Base-by-base conservation (phyloP, 768 basidiomycete genomes). In the Pholiota microspora region DNA sequence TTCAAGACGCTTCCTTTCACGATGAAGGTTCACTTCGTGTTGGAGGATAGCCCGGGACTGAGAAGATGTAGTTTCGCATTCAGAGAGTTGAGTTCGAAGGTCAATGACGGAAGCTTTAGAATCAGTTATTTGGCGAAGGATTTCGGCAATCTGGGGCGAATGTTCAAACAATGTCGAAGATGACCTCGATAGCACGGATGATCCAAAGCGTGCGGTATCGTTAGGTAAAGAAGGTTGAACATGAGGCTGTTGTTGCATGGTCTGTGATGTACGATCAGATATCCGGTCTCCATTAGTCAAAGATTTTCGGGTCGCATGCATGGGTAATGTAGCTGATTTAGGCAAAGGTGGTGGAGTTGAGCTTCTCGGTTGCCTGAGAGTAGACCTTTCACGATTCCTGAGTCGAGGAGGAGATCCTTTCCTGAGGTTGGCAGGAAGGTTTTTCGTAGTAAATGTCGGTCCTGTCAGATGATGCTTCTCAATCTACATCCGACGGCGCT, bases 321-420 rank as follows among this genome's bases (percentile, higher is more conserved):
- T 70, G 45, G 91, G 91, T 2, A 93, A 70, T 10, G 88, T 86
- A 13, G 79, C 91, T 3, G 90, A 88, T 71, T 92, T 89, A 23
- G 91, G 91, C 16, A 92, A 76, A 31, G 91, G 92, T 1, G 92
- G 92, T 0, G 92, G 91, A 0, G 88, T 84, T n/a, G 80, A 81
- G 65, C 81, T 89, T 53, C 89, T 82, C 24, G 74, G 70, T 21
- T 78, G 67, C 45, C 73, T 73, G 54, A 77, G 79, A 51, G 73
- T 67, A n/a, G 77, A 76, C 60, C 77, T 78, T 65, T 84, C 81
- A 45, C 81, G 78, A 71, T 83, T 83, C 59, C 80, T 71, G 29
- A 84, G 67, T 58, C 73, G 82, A 29, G 85, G 83, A 24, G 85
- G 82, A 15, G 79, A 75, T 42, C 77, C 79, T 53, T 77, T 70